A percentile compares a stretch with the other conserved stretches of the same genome.
These are phyloP conservation scores for Phytophthora macrochlamydospora DNA, from an alignment of 352 stramenopile species.

Conservation along the genomic window DNA sequence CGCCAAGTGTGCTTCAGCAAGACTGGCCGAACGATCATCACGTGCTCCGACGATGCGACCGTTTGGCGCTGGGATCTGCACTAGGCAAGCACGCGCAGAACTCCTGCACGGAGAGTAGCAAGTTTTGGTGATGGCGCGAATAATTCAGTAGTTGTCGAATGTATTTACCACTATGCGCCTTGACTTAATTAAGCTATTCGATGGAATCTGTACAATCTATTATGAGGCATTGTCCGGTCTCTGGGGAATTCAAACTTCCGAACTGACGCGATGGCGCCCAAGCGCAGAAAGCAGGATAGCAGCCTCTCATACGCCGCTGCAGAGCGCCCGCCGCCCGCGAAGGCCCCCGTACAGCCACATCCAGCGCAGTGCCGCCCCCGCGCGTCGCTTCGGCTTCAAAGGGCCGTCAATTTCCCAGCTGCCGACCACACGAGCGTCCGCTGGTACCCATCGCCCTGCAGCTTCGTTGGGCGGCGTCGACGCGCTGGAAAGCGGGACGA, in stretches of 20 bases:
- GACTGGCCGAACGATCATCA: slow-evolving; percentile 70
- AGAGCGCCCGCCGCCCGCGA: slow-evolving; percentile 25
- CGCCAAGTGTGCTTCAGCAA: slow-evolving; percentile 83
- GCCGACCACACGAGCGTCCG: neutral
- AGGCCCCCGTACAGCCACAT: slow-evolving; percentile 14
- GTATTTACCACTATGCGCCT: slow-evolving; percentile 3
- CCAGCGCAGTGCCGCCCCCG: slow-evolving; percentile 14
- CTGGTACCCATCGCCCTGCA: neutral
- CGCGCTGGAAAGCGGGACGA: neutral
- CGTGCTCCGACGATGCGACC: slow-evolving; percentile 74
- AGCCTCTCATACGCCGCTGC: slow-evolving; percentile 23
- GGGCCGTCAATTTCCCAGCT: slow-evolving; percentile 37
- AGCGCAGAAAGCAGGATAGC: slow-evolving; percentile 37
- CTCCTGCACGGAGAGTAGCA: too few species aligned
- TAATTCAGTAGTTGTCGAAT: slow-evolving; percentile 10
- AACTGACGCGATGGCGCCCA: slow-evolving; percentile 37
- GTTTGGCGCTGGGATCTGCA: slow-evolving; percentile 80
- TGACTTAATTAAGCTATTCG: neutral
- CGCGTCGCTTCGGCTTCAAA: slow-evolving; percentile 46
- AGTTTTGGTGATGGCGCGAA: slow-evolving; percentile 3
- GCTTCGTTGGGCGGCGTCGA: neutral
- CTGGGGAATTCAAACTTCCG: slow-evolving; percentile 29
- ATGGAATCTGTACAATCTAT: neutral
- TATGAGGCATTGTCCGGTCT: slow-evolving; percentile 8
- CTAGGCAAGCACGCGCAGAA: slow-evolving; percentile 6